Conservation (phyloP, 1,284 basidiomycete species). For the Ganoderma boninense region DNA sequence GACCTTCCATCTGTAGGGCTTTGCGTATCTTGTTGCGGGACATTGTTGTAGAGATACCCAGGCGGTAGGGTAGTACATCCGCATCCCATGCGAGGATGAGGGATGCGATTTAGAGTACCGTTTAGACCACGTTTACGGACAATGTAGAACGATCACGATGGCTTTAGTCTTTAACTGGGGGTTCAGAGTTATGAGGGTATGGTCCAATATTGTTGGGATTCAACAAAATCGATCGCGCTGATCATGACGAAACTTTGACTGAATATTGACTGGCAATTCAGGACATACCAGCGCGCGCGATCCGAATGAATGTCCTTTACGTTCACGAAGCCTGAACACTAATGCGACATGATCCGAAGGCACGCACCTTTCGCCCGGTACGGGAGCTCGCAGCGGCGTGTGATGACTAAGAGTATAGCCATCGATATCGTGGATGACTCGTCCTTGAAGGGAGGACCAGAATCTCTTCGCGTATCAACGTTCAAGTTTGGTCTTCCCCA, state of each 20-base stretch:
- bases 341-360: slow-evolving; percentile 2
- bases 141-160: too few species aligned
- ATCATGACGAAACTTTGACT: not conserved
- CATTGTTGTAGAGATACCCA: not conserved
- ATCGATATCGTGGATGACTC: not conserved
- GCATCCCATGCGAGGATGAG: too few species aligned
- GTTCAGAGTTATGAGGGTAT: too few species aligned
- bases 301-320: not conserved
- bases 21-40: not conserved
- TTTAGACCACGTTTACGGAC: not conserved
- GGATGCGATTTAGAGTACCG: not conserved
- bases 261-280: not conserved
- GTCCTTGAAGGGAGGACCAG: not conserved
- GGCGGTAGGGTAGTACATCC: too few species aligned
- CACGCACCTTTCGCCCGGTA: not conserved
- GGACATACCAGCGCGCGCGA: not conserved
- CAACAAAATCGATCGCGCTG: not conserved
- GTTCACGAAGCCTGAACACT: not conserved
- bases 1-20: not conserved
- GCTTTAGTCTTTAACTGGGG: not conserved
- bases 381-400: not conserved
- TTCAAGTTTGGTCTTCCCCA: not conserved
- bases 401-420: not conserved
- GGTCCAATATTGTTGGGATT: too few species aligned
- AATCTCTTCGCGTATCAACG: too few species aligned